Evolutionary conservation across 306 rosid genomes (phyloP), one percentile per base, ranked within the genome.

Genomic region (Prunus mume): DNA sequence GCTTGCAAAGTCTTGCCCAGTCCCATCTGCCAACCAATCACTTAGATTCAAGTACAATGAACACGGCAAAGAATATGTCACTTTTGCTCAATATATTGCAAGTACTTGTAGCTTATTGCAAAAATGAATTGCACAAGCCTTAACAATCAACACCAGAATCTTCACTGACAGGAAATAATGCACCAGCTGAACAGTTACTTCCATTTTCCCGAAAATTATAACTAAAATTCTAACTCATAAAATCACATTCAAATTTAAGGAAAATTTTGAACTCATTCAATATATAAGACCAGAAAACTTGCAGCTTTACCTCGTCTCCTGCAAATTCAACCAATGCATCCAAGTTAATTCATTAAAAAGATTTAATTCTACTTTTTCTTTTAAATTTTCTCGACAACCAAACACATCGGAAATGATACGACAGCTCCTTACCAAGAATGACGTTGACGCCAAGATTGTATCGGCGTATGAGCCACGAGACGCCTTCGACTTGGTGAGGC

Each of bases 1-100:
- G 96, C 98, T 77, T 94, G 98, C 85, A 94, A 71, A 46, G 98
- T 94, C 96, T 94, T 94, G 56, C 98, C 97, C 47, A 94, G 84
- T 77, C 98, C 98, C 98, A 94, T 94, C 98, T 94, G 93, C 78
- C 70, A 79, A 81, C 43, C 25, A 78, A 56, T 80, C 74, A 69
- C 46, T 74, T 46, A 68, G 51, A 78, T 73, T 68, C 55, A 80
- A 78, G 76, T 27, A 85, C 28, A 58, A 72, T 57, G 45, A 68
- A 74, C 8, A 79, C 30, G 34, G 25, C 43, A 5, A 6, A 51
- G 6, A 24, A 25, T 24, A 25, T 9, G 10, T 50, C 24, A 15
- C 19, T 28, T 52, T 20, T 50, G n/a, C 74, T 69, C 11, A 51
- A 50, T 18, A 5, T 28, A 12, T 24, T 12, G 15, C 43, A 69